A percentile compares a stretch with the other conserved stretches of the same genome.
Conservation (phyloP, 2,329 filamentous ascomycete genomes). For the Hypoxylon sp. region DNA sequence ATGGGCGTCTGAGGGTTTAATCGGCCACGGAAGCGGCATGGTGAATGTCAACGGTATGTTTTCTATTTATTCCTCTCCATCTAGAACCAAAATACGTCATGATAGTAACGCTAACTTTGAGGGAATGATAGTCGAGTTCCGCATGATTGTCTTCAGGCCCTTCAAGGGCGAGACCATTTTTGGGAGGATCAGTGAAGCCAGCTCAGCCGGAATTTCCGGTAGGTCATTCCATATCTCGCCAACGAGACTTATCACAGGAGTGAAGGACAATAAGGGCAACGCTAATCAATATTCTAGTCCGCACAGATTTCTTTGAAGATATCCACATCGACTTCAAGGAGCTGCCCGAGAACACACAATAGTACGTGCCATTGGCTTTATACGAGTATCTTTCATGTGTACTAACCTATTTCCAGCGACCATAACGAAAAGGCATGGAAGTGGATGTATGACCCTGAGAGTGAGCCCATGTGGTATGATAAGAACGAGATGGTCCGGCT, state of each 20-base stretch:
- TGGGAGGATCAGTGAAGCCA: conserved; percentile 83
- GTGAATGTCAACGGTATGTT: conserved; percentile 89
- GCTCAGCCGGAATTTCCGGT: conserved; percentile 78
- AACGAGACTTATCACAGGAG: not conserved
- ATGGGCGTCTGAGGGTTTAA: conserved; percentile 90
- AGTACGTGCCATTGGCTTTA: conserved; percentile 65
- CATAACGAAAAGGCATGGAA: conserved; percentile 84
- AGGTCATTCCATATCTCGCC: conserved; percentile 48
- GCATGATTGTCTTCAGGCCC: conserved; percentile 91
- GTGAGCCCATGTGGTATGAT: conserved; percentile 85
- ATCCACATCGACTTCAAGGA: conserved; percentile 83
- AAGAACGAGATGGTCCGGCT: conserved; percentile 90
- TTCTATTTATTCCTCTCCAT: not conserved
- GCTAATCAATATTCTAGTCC: conserved; percentile 64
- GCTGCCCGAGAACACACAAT: conserved; percentile 80
- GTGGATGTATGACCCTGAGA: conserved; percentile 76
- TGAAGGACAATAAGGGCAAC: not conserved
- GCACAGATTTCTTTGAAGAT: conserved; percentile 93
- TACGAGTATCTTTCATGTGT: conserved; percentile 42
- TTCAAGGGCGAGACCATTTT: conserved; percentile 95
- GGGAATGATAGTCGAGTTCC: conserved; percentile 80
- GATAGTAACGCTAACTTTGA: conserved; percentile 2
- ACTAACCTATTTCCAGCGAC: conserved; percentile 64
- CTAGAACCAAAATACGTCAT: not conserved
- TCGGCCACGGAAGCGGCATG: conserved; percentile 90